Conservation (phyloP, 495 filamentous ascomycete genomes). For the Neurospora cerealis region DNA sequence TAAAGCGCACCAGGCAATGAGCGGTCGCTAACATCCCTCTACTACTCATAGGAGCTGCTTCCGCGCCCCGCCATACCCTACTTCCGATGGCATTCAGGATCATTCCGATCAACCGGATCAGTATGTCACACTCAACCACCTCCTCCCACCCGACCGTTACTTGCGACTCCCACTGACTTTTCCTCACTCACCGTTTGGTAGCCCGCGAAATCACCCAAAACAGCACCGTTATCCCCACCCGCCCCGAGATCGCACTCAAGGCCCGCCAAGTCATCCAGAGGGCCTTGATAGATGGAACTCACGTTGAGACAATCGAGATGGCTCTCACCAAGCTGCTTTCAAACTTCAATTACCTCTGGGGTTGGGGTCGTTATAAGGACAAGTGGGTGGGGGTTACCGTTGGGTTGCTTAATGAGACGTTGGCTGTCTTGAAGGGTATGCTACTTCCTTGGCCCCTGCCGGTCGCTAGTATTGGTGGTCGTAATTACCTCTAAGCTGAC, state of each 20-base stretch:
- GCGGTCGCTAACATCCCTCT: not conserved
- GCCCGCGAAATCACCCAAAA: not conserved
- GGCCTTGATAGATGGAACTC: not conserved
- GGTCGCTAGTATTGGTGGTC: not conserved
- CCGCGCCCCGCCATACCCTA: not conserved
- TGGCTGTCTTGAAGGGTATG: not conserved
- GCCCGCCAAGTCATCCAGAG: not conserved
- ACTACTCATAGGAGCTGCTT: not conserved
- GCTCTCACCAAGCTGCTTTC: not conserved
- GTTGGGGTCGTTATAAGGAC: not conserved
- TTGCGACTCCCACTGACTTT: not conserved
- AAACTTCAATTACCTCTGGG: not conserved
- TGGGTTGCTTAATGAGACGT: not conserved
- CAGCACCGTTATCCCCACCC: not conserved
- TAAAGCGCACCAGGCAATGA: not conserved
- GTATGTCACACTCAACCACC: not conserved
- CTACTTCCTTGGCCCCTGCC: not conserved
- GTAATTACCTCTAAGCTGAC: not conserved
- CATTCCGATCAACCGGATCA: not conserved
- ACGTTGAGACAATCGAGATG: not conserved
- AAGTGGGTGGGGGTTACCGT: not conserved
- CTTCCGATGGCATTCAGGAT: not conserved
- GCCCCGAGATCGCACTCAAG: not conserved
- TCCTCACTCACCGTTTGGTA: not conserved
- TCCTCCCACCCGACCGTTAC: not conserved